Evolutionary conservation across 2,329 filamentous ascomycete genomes (phyloP), one percentile per base, ranked within the genome.

Genomic region (Aciculosporium take): DNA sequence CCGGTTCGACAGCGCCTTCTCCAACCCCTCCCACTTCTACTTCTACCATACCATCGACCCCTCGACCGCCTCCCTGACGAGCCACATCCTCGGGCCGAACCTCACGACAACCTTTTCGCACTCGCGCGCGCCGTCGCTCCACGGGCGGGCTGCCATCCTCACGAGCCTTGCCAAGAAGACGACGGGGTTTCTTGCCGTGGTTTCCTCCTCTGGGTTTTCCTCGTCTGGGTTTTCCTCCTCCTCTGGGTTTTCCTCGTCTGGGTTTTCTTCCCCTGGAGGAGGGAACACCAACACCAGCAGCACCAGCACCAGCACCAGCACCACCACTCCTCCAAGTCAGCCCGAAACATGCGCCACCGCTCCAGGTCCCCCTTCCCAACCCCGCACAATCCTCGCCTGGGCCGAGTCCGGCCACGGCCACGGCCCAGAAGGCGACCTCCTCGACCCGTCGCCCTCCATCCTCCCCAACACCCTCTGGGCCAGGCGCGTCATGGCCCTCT

Each of bases 381-480:
- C 49, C 5, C 51, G 56, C 7, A 43, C 51, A 7, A 48, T 63
- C 24, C 41, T 62, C 8, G 51, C 54, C 0, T 56, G 56, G 35
- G 56, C 60, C 2, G 53, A 62, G 42, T 58, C 55, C 36, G 60
- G 60, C 2, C 57, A 63, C 39, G 59, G 57, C 0, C 27, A 45
- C 2, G 53, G 58, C 3, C 25, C 25, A 0, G 36, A 15, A 0
- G 59, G 59, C 3, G 60, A 63, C 18, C 2, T 58, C 0, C 49
- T 62, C 0, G 54, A 59, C 17, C 30, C 39, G 0, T 25, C 43
- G 0, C 41, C 48, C 0, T 47, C 48, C 1, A 45, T 56, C 0
- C 51, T 65, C 0, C 27, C 54, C 1, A 60, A 63, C 40, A 25
- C 34, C 1, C 39, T 53, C 5, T 66, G 62, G 62, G 49, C 53